phyloP scores from a whole-genome alignment of 2,329 filamentous ascomycete species.

The Paecilomyces formosus region DNA sequence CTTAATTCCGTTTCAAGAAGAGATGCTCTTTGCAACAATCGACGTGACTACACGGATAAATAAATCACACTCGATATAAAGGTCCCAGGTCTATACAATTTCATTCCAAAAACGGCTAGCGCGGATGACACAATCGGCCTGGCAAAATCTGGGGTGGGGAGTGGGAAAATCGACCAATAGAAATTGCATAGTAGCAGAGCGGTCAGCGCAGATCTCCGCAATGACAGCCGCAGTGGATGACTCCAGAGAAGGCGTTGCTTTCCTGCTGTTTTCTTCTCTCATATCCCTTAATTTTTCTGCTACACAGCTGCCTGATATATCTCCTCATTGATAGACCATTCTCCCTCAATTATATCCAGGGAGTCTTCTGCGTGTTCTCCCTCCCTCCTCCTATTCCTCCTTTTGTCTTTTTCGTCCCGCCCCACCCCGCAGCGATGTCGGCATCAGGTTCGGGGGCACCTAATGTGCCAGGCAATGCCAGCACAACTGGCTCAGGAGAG shows the following conservation, averaged over 20 bases:
- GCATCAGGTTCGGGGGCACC: slow-evolving; percentile 22
- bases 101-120: slow-evolving; percentile 8
- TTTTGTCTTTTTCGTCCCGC: slow-evolving; percentile 1
- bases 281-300: neutral
- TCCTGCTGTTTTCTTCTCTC: neutral
- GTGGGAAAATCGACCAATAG: slow-evolving; percentile 10
- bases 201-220: slow-evolving; percentile 7
- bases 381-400: slow-evolving; percentile 2
- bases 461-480: slow-evolving; percentile 6
- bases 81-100: too few relatives aligned
- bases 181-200: neutral
- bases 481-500: slow-evolving; percentile 1
- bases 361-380: slow-evolving; percentile 1
- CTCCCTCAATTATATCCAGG: neutral
- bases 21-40: too few relatives aligned
- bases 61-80: too few relatives aligned
- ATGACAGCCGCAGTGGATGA: neutral
- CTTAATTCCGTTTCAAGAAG: too few relatives aligned
- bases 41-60: too few relatives aligned
- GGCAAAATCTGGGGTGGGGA: neutral
- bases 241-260: slow-evolving; percentile 1
- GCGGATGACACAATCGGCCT: slow-evolving; percentile 14
- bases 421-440: slow-evolving; percentile 32
- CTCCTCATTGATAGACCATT: neutral
- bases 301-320: neutral